Evolutionary conservation across 148 eudicot species (phyloP).

Genomic region (Cornus florida): DNA sequence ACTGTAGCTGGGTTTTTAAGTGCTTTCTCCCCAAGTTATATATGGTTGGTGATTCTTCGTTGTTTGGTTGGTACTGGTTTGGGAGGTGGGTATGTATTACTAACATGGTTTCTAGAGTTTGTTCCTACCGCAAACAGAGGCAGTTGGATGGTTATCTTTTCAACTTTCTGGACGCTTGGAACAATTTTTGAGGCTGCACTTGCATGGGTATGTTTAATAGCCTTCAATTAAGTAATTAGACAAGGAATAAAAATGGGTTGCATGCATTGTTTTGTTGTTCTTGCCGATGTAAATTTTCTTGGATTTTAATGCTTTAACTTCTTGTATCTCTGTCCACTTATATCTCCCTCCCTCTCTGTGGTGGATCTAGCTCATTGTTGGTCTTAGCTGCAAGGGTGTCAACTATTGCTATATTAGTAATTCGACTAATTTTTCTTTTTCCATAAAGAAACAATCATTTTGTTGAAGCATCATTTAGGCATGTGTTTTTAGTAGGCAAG

Average conservation of each 20-base stretch:
- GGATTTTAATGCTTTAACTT: neutral
- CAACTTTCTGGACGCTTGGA: conserved; percentile 29
- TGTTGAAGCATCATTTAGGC: neutral
- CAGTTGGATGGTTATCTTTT: conserved; percentile 26
- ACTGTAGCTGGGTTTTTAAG: conserved; percentile 27
- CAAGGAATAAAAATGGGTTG: too few relatives aligned
- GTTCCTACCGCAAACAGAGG: conserved; percentile 28
- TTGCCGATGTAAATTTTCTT: neutral
- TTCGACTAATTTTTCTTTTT: neutral
- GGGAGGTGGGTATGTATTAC: conserved; percentile 23
- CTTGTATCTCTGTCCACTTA: neutral
- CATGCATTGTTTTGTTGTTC: neutral
- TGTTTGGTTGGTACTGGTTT: conserved; percentile 39
- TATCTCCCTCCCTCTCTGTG: neutral
- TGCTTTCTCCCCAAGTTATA: conserved; percentile 34
- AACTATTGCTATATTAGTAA: neutral
- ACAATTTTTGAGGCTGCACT: conserved; percentile 31
- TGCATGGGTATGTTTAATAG: conserved; percentile 29
- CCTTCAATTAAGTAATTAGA: neutral
- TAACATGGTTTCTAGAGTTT: conserved; percentile 27
- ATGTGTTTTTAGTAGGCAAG: neutral
- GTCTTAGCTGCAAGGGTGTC: neutral
- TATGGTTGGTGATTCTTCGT: conserved; percentile 26
- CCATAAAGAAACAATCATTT: too few relatives aligned
- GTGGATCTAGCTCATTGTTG: neutral